phyloP scores from a whole-genome alignment of 805 yeast species.

The Lachancea sp. region DNA sequence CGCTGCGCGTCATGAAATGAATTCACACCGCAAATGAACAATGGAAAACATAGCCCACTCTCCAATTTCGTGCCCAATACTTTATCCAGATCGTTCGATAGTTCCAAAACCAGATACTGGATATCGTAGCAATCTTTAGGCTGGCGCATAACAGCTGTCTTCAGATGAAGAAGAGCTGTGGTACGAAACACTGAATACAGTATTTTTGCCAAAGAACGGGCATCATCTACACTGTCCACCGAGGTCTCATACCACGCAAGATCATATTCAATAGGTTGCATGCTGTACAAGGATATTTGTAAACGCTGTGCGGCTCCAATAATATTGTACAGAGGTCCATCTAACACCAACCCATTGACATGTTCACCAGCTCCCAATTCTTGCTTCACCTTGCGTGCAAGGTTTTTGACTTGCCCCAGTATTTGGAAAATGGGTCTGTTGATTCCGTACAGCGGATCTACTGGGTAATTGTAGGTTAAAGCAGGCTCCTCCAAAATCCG shows the following conservation, averaged over 20 bases:
- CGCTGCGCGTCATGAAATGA: slow-evolving; percentile 50
- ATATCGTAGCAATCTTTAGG: slow-evolving; percentile 44
- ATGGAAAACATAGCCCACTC: slow-evolving; percentile 66
- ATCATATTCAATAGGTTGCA: slow-evolving; percentile 14
- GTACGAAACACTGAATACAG: slow-evolving; percentile 66
- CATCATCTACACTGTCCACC: slow-evolving; percentile 31
- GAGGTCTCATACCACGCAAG: slow-evolving; percentile 22
- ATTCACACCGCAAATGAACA: slow-evolving; percentile 72
- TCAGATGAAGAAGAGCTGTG: slow-evolving; percentile 58
- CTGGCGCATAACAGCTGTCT: slow-evolving; percentile 49
- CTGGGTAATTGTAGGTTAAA: slow-evolving; percentile 8
- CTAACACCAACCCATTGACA: background rate
- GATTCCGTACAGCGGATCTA: slow-evolving; percentile 69
- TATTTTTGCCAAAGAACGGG: slow-evolving; percentile 59
- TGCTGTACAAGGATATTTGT: slow-evolving; percentile 12
- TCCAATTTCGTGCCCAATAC: slow-evolving; percentile 63
- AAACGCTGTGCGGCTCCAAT: slow-evolving; percentile 16
- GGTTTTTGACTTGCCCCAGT: slow-evolving; percentile 60
- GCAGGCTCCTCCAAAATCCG: slow-evolving; percentile 34
- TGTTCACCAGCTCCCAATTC: slow-evolving; percentile 15
- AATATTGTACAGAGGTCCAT: slow-evolving; percentile 13
- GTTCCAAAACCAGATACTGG: slow-evolving; percentile 49
- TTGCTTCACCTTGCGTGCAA: slow-evolving; percentile 47
- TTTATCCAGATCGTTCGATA: slow-evolving; percentile 51
- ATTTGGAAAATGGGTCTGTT: slow-evolving; percentile 61